Evolutionary conservation across 2,329 filamentous ascomycete genomes (phyloP).

Genomic region (Scytalidium sp.): DNA sequence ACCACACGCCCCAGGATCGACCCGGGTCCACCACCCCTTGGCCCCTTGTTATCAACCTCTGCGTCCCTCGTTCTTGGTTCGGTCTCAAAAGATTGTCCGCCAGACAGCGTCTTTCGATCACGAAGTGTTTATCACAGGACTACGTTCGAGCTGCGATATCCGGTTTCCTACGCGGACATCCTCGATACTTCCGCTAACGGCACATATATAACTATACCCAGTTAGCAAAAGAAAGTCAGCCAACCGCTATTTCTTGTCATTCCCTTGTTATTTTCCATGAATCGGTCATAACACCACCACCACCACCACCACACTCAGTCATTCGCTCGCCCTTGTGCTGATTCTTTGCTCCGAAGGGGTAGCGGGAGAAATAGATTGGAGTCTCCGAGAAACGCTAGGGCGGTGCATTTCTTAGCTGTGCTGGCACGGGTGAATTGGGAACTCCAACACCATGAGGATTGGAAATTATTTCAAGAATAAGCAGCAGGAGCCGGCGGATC

Average conservation of each 20-base stretch:
- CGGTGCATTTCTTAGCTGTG: no score
- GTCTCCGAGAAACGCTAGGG: background rate
- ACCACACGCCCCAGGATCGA: no score
- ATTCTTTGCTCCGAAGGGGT: background rate
- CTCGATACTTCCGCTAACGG: no score
- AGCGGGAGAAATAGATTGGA: background rate
- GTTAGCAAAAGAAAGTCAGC: background rate
- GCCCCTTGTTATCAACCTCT: conserved; percentile 12
- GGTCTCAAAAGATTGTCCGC: conserved; percentile 8
- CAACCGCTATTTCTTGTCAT: no score
- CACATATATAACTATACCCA: background rate
- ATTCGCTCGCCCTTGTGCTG: no score
- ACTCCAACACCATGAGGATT: conserved; percentile 51
- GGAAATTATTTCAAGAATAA: conserved; percentile 60
- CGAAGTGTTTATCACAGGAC: background rate
- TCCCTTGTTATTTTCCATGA: conserved; percentile 14
- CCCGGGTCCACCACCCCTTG: no score
- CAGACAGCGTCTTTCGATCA: conserved; percentile 11
- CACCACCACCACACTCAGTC: conserved; percentile 24
- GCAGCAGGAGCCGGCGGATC: conserved; percentile 31
- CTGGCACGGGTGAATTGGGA: conserved; percentile 7
- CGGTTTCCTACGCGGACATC: no score
- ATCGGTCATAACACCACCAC: conserved; percentile 13
- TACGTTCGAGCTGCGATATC: background rate
- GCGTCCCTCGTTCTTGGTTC: conserved; percentile 10